These are phyloP conservation scores for Hymenoscyphus infarciens DNA, from an alignment of 2,329 filamentous ascomycete species.

Conservation along the genomic window DNA sequence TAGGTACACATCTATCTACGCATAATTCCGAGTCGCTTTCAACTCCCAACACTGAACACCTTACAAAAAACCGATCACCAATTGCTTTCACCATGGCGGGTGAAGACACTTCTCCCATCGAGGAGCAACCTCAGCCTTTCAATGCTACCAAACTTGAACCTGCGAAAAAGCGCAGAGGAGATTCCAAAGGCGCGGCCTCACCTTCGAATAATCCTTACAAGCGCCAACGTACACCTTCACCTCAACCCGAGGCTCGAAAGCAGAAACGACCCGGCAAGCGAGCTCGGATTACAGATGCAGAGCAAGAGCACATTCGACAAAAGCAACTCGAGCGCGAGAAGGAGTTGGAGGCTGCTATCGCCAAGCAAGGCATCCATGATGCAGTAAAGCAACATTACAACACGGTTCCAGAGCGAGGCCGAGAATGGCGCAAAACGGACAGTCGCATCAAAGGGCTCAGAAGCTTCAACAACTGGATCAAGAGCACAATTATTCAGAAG, in stretches of 20 bases:
- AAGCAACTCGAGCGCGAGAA: slow-evolving; percentile 55
- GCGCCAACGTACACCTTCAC: slow-evolving; percentile 24
- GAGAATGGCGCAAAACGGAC: slow-evolving; percentile 91
- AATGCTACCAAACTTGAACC: slow-evolving; percentile 41
- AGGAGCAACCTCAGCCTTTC: slow-evolving; percentile 40
- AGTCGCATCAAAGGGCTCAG: slow-evolving; percentile 92
- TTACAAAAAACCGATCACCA: not conserved
- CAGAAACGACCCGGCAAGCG: slow-evolving; percentile 68
- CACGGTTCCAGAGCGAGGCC: slow-evolving; percentile 84
- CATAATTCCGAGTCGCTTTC: not conserved
- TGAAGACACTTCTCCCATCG: slow-evolving; percentile 26
- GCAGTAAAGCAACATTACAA: slow-evolving; percentile 95
- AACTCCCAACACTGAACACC: not conserved
- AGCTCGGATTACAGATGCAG: slow-evolving; percentile 62
- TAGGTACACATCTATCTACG: not conserved
- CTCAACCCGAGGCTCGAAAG: slow-evolving; percentile 47
- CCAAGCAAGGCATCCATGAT: slow-evolving; percentile 65
- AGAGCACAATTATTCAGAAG: slow-evolving; percentile 95
- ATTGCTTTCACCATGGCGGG: slow-evolving; percentile 35
- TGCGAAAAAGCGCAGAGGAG: slow-evolving; percentile 38
- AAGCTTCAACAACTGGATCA: slow-evolving; percentile 98
- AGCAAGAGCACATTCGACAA: slow-evolving; percentile 64
- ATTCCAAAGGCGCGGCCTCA: slow-evolving; percentile 27
- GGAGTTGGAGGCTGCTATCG: slow-evolving; percentile 36
- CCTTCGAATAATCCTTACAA: slow-evolving; percentile 25